These are phyloP conservation scores for Coemansia sp. DNA, from an alignment of 192 early-diverging fungal species.

Conservation along the genomic window DNA sequence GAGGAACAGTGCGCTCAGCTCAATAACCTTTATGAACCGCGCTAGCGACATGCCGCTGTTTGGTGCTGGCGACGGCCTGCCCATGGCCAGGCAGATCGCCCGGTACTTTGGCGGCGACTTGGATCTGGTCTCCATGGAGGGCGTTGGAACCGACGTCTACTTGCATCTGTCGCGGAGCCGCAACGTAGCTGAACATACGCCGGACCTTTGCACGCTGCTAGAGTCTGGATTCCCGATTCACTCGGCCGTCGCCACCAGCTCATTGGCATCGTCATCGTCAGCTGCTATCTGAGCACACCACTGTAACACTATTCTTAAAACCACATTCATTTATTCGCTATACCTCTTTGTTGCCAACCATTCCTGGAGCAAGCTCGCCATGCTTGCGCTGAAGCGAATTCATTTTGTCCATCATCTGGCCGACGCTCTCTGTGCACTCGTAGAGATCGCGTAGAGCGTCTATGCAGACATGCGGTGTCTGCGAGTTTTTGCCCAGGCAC, in stretches of 20 bases:
- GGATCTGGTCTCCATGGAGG: conserved; percentile 65
- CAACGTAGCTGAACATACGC: conserved; percentile 29
- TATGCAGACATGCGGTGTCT: conserved; percentile 40
- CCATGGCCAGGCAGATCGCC: conserved; percentile 58
- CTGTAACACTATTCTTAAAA: background rate
- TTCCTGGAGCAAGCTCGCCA: background rate
- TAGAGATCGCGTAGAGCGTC: conserved; percentile 46
- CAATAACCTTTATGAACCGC: conserved; percentile 38
- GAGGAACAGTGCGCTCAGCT: conserved; percentile 25
- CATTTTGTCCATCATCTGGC: conserved; percentile 51
- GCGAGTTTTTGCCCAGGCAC: conserved; percentile 33
- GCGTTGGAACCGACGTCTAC: conserved; percentile 62
- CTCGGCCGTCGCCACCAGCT: background rate
- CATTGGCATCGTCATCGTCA: background rate
- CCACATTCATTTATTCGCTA: background rate
- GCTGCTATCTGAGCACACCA: background rate
- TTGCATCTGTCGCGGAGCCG: conserved; percentile 51
- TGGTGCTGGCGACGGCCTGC: conserved; percentile 45
- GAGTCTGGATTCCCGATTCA: conserved; percentile 14
- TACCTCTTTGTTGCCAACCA: background rate
- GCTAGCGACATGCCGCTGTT: conserved; percentile 39
- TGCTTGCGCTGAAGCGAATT: conserved; percentile 35
- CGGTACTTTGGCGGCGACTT: conserved; percentile 68
- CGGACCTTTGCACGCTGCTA: conserved; percentile 36
- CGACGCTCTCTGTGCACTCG: conserved; percentile 52